phyloP scores from a whole-genome alignment of 164 flowering plant species.

The Dillenia turbinata region DNA sequence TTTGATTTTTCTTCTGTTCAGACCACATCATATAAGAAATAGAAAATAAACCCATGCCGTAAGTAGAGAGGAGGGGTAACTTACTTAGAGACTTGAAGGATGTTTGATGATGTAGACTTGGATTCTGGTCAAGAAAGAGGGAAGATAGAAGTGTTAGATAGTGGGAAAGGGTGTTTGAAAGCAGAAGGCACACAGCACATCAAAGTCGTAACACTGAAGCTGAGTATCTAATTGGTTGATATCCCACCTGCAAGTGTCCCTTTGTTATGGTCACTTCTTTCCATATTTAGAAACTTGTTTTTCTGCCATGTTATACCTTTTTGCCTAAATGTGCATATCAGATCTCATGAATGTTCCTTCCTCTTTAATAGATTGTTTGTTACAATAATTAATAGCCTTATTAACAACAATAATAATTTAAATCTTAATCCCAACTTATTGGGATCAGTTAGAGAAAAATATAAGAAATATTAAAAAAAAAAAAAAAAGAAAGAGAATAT shows the following conservation, averaged over 20 bases:
- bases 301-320: slow-evolving; percentile 1
- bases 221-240: slow-evolving; percentile 18
- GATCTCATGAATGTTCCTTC: slow-evolving; percentile 6
- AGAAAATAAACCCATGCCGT: neutral
- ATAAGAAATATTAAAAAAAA: too few species aligned
- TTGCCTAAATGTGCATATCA: slow-evolving; percentile 1
- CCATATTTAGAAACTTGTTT: slow-evolving; percentile 1
- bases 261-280: neutral
- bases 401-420: neutral
- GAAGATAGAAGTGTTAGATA: neutral
- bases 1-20: neutral
- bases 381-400: neutral
- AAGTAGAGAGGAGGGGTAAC: neutral
- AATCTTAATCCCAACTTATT: too few species aligned
- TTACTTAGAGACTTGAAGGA: slow-evolving; percentile 4
- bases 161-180: neutral
- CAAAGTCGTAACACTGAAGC: slow-evolving; percentile 15
- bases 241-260: slow-evolving; percentile 3
- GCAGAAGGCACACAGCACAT: slow-evolving; percentile 1
- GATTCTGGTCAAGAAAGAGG: neutral
- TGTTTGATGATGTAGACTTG: slow-evolving; percentile 11
- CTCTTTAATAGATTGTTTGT: neutral
- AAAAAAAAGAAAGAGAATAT: too few species aligned
- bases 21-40: slow-evolving; percentile 1
- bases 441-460: too few species aligned